Evolutionary conservation across 2,329 filamentous ascomycete species (phyloP).

Genomic region (Dothistroma septosporum): DNA sequence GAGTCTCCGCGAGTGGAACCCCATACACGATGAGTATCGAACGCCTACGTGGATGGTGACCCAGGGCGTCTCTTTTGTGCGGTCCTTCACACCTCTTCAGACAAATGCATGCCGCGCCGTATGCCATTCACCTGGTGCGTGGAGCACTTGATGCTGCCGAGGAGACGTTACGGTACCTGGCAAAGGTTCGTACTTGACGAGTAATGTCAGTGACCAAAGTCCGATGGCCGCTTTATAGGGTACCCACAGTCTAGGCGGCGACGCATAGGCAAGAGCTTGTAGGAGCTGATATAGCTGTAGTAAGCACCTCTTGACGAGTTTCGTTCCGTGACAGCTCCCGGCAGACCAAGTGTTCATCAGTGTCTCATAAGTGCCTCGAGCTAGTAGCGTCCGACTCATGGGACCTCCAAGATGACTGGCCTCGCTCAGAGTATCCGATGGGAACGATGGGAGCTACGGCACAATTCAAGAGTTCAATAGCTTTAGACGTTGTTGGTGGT

Average conservation of each 20-base stretch:
- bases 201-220: neutral
- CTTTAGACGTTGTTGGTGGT: conserved; percentile 1
- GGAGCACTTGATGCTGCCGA: neutral
- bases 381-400: neutral
- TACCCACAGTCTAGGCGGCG: neutral
- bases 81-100: too few species aligned
- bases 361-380: neutral
- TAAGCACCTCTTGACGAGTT: neutral
- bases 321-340: too few species aligned
- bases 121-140: too few species aligned
- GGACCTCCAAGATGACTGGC: neutral
- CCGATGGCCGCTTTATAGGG: neutral
- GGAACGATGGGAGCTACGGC: conserved; percentile 4
- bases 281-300: neutral
- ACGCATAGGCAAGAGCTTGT: neutral
- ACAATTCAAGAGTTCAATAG: conserved; percentile 10
- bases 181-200: neutral
- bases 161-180: neutral
- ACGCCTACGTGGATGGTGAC: neutral
- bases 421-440: neutral
- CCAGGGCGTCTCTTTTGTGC: too few species aligned
- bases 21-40: neutral
- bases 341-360: neutral
- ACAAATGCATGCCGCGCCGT: too few species aligned
- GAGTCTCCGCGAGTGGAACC: neutral